Percentiles rank a stretch among this genome's conserved stretches.
Conservation (phyloP, 176 grass and related monocot genomes). For the Paspalum notatum region DNA sequence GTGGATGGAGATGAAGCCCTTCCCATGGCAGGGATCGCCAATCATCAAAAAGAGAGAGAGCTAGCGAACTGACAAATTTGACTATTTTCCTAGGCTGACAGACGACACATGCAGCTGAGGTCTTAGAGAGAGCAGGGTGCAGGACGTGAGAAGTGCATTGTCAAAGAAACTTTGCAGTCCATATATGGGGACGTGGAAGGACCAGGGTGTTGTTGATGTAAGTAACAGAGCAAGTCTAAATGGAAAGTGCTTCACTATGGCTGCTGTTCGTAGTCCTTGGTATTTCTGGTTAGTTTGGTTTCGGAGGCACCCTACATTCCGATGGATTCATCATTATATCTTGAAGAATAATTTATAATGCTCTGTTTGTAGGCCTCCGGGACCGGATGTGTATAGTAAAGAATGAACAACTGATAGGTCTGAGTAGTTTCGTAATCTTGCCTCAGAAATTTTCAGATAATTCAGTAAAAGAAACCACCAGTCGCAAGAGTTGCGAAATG, state of each 20-base stretch:
- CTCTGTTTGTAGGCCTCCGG: background rate
- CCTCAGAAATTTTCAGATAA: too few relatives aligned
- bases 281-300: slow-evolving; percentile 25
- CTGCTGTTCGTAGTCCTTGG: slow-evolving; percentile 29
- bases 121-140: background rate
- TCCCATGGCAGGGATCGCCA: slow-evolving; percentile 15
- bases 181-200: background rate
- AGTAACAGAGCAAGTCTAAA: slow-evolving; percentile 3
- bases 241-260: slow-evolving; percentile 22
- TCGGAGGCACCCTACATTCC: background rate
- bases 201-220: slow-evolving; percentile 1
- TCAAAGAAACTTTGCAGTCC: background rate
- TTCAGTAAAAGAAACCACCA: too few relatives aligned
- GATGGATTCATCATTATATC: background rate
- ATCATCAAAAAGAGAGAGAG: background rate
- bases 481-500: too few relatives aligned
- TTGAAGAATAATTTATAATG: slow-evolving; percentile 28
- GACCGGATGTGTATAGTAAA: slow-evolving; percentile 14
- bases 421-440: slow-evolving; percentile 3
- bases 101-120: slow-evolving; percentile 16
- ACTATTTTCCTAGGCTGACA: slow-evolving; percentile 47
- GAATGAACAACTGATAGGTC: background rate
- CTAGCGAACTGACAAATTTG: slow-evolving; percentile 37
- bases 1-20: slow-evolving; percentile 36
- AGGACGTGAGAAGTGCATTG: slow-evolving; percentile 19